Evolutionary conservation across 2,329 filamentous ascomycete genomes (phyloP), one percentile per base, ranked within the genome.

Genomic region (Helicocarpus griseus): DNA sequence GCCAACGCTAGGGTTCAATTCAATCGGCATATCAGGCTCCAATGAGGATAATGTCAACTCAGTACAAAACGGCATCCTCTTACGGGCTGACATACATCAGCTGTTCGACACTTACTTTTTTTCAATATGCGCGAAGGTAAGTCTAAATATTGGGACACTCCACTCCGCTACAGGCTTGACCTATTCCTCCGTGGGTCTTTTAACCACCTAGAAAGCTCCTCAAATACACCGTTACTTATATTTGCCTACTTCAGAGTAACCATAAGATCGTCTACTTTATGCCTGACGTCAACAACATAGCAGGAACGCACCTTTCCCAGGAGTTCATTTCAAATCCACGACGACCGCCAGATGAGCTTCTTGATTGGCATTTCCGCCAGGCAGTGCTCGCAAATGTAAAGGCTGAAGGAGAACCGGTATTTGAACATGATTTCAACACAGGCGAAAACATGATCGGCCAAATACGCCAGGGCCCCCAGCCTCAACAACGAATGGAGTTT

Each of bases 351-450:
- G 54, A 58, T 52, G 53, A 55, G 44, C 53, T 62, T 7, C 50
- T 61, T 14, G 38, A 54, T 24, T 62, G 58, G 60, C 56, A 61
- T 38, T 61, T 60, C 44, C 35, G 57, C 39, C 54, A 60, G 41
- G 36, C 60, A 24, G 55, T 61, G 22, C 54, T 61, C 14, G 55
- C 57, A 2, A 62, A 61, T 50, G 59, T 62, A 56, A 58, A 55
- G 40, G 57, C 58, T 36, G 57, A 51, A 33, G 60, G 58, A 28
- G 58, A 59, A 48, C 60, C 58, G 13, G 36, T 56, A 17, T 59
- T 62, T 39, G 58, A 61, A 24, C 39, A 47, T 35, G 59, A 62
- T 36, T 60, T 61, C 43, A 57, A 60, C 3, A 49, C 58, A 35
- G 58, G 57, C 19, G 47, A 53, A 24, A 57, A 61, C 53, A 58